Base-by-base conservation (phyloP, 164 flowering plant genomes). In the Santalum album region DNA sequence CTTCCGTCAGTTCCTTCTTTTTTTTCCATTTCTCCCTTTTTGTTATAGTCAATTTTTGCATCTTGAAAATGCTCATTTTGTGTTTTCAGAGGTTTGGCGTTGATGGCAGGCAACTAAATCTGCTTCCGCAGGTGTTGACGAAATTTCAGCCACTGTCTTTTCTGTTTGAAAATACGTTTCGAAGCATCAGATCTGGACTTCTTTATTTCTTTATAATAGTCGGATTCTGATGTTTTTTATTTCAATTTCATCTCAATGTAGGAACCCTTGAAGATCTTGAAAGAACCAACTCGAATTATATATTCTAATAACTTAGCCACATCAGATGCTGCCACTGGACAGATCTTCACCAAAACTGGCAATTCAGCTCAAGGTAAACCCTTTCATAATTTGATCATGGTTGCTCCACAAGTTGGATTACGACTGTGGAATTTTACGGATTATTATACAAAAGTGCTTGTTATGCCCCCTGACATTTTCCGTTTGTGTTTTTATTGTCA, bases 61-160 rank as follows among this genome's bases (percentile, higher is more conserved):
- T 54, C n/a, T 25, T 14, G 40, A 38, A 38, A 38, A 38, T 38
- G 2, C 56, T 63, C 44, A 1, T 54, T 12, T 40, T n/a, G 40
- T 22, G 29, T 45, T 44, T 61, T 42, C 73, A 73, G 78, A 54
- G 67, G 25, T 64, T 71, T 29, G 61, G 57, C 39, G 65, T 72
- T 11, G 79, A 80, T 53, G 40, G 23, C 21, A 54, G 66, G 43
- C 68, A 61, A 40, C 61, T 82, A 3, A 84, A 86, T 79, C 65
- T 82, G 40, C 79, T 86, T 49, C 83, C 83, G 12, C 87, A 79
- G 95, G 98, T 90, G 53, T 11, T 24, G 34, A 9, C 14, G 25
- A 12, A 21, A 45, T 17, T 25, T 21, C 34, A 3, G 34, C 34
- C 9, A 29, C 34, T 9, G 34, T 3, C 4, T 29, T 29, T 4